These are phyloP conservation scores for Yueomyces sp. DNA, from an alignment of 1,139 yeast genomes.

Conservation along the genomic window DNA sequence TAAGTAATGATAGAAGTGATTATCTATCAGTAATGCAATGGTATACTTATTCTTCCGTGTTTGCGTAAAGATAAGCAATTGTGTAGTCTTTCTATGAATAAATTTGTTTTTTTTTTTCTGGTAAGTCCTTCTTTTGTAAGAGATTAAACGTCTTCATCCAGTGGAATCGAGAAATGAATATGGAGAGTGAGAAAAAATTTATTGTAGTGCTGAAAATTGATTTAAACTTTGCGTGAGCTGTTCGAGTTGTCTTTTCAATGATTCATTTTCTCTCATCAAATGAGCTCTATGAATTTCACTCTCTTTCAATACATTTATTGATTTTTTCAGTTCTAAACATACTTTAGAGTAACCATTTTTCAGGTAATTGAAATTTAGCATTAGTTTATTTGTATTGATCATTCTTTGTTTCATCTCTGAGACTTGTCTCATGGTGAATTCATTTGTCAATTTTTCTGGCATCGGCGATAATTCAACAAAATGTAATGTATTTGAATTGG, in stretches of 20 bases:
- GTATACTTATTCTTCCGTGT: no score
- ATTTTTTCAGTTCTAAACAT: constrained; percentile 22
- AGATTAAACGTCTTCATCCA: no score
- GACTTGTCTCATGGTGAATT: constrained; percentile 9
- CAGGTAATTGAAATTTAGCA: constrained; percentile 21
- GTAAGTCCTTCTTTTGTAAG: no score
- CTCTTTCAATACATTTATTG: constrained; percentile 23
- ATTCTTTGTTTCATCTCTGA: constrained; percentile 21
- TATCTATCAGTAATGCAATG: no score
- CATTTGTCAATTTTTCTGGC: constrained; percentile 10
- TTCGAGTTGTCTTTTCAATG: constrained; percentile 8
- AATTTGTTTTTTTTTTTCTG: no score
- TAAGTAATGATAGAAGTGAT: no score
- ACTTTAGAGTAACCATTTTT: constrained; percentile 24
- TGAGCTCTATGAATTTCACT: constrained; percentile 26
- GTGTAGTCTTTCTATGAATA: no score
- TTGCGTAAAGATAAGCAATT: no score
- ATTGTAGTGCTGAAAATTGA: no score
- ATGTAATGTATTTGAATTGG: neutral
- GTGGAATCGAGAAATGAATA: no score
- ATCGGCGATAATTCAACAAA: constrained; percentile 1
- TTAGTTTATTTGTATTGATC: constrained; percentile 21
- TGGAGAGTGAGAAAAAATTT: no score
- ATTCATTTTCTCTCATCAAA: constrained; percentile 20
- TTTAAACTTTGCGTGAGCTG: no score